These are phyloP conservation scores for Volutella citrinella DNA, from an alignment of 2,329 filamentous ascomycete genomes.

Conservation along the genomic window DNA sequence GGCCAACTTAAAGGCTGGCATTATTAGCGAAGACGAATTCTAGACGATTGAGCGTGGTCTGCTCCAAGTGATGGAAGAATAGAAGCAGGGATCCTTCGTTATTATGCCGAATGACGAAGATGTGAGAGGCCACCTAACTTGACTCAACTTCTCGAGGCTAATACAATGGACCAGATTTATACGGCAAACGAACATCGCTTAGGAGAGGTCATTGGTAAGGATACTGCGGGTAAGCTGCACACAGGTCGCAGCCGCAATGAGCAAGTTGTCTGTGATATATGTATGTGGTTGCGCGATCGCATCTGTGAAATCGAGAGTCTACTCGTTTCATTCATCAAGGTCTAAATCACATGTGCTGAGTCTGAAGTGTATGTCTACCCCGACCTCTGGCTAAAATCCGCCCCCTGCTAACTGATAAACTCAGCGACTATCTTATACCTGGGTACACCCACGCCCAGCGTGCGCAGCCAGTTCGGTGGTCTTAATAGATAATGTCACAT, in stretches of 20 bases:
- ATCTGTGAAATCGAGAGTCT: constrained; percentile 22
- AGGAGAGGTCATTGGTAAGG: constrained; percentile 67
- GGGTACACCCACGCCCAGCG: constrained; percentile 87
- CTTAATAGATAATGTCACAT: constrained; percentile 77
- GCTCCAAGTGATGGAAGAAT: constrained; percentile 52
- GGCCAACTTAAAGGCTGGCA: constrained; percentile 72
- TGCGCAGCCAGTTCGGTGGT: constrained; percentile 76
- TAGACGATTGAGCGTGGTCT: constrained; percentile 71
- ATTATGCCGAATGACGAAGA: constrained; percentile 56
- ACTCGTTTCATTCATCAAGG: constrained; percentile 22
- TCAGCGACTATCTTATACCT: constrained; percentile 72
- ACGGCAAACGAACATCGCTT: constrained; percentile 54
- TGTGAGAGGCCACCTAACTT: constrained; percentile 24
- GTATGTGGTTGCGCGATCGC: constrained; percentile 52
- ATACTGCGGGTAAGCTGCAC: constrained; percentile 69
- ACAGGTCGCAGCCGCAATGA: constrained; percentile 70
- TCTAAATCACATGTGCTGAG: constrained; percentile 26
- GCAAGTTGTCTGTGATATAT: constrained; percentile 71
- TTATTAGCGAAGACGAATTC: constrained; percentile 73
- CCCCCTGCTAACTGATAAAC: no score
- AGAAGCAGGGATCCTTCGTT: constrained; percentile 48
- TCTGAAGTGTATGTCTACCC: constrained; percentile 27
- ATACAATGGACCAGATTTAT: constrained; percentile 36
- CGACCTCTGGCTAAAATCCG: no score
- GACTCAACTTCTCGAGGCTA: constrained; percentile 12